Base-by-base conservation (phyloP, 1,284 basidiomycete species). In the Fereydounia khargensis region DNA sequence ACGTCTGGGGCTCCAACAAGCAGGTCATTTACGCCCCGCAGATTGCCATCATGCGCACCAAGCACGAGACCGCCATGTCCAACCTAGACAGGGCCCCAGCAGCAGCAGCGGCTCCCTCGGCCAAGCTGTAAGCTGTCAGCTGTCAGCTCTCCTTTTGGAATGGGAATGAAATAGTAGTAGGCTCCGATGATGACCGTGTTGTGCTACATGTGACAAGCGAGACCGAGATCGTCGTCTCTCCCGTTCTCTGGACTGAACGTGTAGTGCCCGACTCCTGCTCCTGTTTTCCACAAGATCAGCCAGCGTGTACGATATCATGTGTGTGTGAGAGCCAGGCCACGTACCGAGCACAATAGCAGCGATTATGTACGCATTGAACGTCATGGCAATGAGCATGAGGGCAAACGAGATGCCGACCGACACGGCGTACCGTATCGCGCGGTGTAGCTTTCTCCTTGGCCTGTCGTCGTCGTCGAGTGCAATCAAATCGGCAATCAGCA, bases 1-100 rank as follows among this genome's bases (percentile, higher is more conserved):
- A 81, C 17, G 77, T 77, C 10, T 82, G 78, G 78, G 81, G 80
- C 0, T 47, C 68, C 22, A 81, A 82, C 72, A 82, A 82, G 74
- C 54, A 63, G 39, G 77, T 73, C 11, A 41, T 70, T 22, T 58
- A 66, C 28, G 41, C 42, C 1, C 41, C 54, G 8, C 46, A 37
- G 8, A 33, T 70, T 21, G 38, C 35, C 22, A 44, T 55, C 19
- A 25, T 37, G 3, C 55, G 55, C 27, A 59, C 42, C 16, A 62
- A 41, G 19, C 53, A 62, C 24, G 49, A 57, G 7, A 45, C 49
- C 35, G 31, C 48, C 2, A 55, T 47, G 11, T 25, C 10, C 6
- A 22, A 28, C 10, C 27, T 62, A 6, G 47, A 46, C 28, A 35
- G 17, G 28, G 6, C 28, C 4, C 28, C 28, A 4, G 13, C 28